Evolutionary conservation across 2,329 filamentous ascomycete genomes (phyloP).

Genomic region (Monosporascus sp.): DNA sequence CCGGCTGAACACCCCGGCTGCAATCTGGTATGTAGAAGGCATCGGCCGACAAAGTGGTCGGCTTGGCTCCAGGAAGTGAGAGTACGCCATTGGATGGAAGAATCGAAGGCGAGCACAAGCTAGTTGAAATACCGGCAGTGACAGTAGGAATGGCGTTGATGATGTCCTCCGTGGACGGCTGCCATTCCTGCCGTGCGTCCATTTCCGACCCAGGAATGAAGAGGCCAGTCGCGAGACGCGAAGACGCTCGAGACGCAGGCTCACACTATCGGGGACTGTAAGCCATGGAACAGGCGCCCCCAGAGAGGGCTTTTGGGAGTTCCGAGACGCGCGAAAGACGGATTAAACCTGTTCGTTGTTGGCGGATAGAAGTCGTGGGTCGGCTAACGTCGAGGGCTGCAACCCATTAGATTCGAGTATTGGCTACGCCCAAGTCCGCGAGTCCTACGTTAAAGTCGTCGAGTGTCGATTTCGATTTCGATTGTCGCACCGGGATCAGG

Average conservation of each 20-base stretch:
- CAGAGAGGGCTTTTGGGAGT: conserved; percentile 10
- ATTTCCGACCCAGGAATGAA: conserved; percentile 16
- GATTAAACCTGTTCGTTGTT: not conserved
- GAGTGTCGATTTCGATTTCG: not conserved
- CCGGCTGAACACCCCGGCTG: conserved; percentile 35
- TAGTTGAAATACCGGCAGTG: conserved; percentile 6
- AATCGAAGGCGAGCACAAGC: conserved; percentile 34
- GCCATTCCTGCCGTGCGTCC: conserved; percentile 17
- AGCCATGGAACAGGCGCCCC: conserved; percentile 29
- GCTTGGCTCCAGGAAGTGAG: conserved; percentile 45
- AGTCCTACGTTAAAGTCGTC: not conserved
- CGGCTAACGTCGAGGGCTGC: not conserved
- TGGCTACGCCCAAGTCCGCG: not conserved
- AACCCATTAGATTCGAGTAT: not conserved
- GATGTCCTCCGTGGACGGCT: conserved; percentile 21
- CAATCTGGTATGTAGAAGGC: conserved; percentile 57
- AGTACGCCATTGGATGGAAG: conserved; percentile 41
- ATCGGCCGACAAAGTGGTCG: conserved; percentile 54
- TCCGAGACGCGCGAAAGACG: conserved; percentile 8
- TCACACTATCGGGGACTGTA: conserved; percentile 22
- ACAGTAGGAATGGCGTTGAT: conserved; percentile 15
- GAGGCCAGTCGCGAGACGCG: conserved; percentile 21
- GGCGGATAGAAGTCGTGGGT: too few species aligned
- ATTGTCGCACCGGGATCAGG: too few species aligned
- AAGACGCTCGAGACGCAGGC: conserved; percentile 17